These are phyloP conservation scores for Nakazawaea siamensis DNA, from an alignment of 805 yeast species.

Conservation along the genomic window DNA sequence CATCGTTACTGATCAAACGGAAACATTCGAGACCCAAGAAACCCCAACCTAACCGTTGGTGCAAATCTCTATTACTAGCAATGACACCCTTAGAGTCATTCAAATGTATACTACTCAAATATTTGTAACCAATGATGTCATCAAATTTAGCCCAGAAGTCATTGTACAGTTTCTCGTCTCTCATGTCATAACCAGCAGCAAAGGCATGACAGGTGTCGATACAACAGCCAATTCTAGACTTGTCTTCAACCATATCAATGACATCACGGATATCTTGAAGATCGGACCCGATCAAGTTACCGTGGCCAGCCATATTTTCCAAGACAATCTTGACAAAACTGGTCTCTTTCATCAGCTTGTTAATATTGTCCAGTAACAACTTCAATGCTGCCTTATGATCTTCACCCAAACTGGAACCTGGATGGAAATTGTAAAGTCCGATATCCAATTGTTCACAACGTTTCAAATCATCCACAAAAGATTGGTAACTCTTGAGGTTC, in stretches of 20 bases:
- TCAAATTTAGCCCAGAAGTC: constrained; percentile 77
- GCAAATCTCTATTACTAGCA: constrained; percentile 85
- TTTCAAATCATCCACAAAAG: constrained; percentile 77
- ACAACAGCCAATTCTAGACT: constrained; percentile 87
- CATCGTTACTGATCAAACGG: constrained; percentile 64
- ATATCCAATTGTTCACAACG: constrained; percentile 82
- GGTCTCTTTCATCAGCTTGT: constrained; percentile 69
- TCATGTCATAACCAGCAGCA: constrained; percentile 92
- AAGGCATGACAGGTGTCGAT: constrained; percentile 94
- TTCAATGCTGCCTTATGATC: constrained; percentile 58
- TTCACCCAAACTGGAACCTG: constrained; percentile 75
- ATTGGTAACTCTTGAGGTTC: constrained; percentile 63
- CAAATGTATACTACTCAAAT: constrained; percentile 73
- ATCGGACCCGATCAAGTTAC: constrained; percentile 77
- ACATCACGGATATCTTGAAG: constrained; percentile 70
- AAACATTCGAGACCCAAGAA: constrained; percentile 84
- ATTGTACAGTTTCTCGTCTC: constrained; percentile 46
- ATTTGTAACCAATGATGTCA: constrained; percentile 60
- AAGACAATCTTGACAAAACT: constrained; percentile 76
- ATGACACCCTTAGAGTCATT: constrained; percentile 95
- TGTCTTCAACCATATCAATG: constrained; percentile 71
- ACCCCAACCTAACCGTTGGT: constrained; percentile 84
- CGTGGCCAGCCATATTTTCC: constrained; percentile 98
- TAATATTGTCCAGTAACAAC: constrained; percentile 71
- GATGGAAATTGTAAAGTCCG: constrained; percentile 87